Evolutionary conservation across 345 rosid genomes (phyloP), one percentile per base, ranked within the genome.

Genomic region (Gossypium thurberi): DNA sequence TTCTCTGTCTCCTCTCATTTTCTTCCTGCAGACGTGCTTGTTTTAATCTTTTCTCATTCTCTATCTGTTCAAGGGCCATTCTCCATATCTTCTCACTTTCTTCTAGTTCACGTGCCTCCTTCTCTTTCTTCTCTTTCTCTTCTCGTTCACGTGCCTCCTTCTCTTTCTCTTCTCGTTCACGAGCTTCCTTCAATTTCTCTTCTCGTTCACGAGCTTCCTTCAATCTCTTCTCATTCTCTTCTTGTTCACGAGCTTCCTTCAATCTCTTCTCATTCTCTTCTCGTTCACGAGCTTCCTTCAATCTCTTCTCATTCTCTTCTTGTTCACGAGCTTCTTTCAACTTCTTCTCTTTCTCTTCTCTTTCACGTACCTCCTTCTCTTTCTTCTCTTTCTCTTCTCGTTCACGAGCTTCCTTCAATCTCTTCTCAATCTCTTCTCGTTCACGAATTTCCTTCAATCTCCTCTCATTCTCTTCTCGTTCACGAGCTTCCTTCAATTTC

Each of bases 101-200:
- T 81, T 82, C 87, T 75, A 56, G 77, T 72, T 85, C 86, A 72
- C 69, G 78, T 69, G 69, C 63, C 77, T 82, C 82, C 77, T 82
- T 82, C 79, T 65, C 59, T 78, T 70, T 85, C 78, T 25, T 81
- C 66, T 80, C 88, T 18, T 63, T 72, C 73, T 82, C 89, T 83
- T 74, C 76, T 75, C 69, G 81, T 78, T 81, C 87, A 72, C 61
- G 74, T 25, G 71, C 66, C 76, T 79, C 84, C 81, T 68, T 84
- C 81, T 82, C 85, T 50, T 76, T 81, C 73, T 85, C 86, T 81
- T 82, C 87, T 76, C 52, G 77, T 72, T 85, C 86, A 74, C 65
- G 79, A 63, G 66, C 65, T 76, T 83, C 82, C 76, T 82, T 82
- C 79, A 65, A 55, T 78, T 63, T 70, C 73, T 86, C 85, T 74